These are phyloP conservation scores for Flagelloscypha sp. DNA, from an alignment of 768 basidiomycete species.

Conservation along the genomic window DNA sequence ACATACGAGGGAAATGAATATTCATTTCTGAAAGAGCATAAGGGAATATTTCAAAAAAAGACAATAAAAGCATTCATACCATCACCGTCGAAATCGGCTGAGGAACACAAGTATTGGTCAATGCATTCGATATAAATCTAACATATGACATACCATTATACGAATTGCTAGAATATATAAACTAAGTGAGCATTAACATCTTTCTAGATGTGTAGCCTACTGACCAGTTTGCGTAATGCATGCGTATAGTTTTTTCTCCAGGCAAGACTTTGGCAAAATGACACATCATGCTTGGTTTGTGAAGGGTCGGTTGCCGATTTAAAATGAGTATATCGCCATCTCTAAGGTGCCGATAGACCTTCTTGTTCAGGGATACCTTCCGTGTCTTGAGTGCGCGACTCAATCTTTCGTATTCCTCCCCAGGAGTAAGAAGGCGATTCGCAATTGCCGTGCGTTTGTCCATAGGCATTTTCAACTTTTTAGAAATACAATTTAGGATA, in stretches of 20 bases:
- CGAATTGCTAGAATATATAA: conserved; percentile 61
- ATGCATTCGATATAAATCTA: conserved; percentile 1
- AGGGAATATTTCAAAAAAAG: conserved; percentile 3
- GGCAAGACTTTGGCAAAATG: conserved; percentile 86
- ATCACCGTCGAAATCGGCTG: conserved; percentile 91
- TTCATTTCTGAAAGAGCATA: conserved; percentile 76
- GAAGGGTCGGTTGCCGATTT: conserved; percentile 96
- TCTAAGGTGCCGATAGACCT: conserved; percentile 89
- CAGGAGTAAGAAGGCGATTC: conserved; percentile 89
- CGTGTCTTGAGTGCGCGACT: conserved; percentile 61
- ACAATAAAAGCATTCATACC: conserved; percentile 33
- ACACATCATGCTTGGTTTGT: conserved; percentile 99
- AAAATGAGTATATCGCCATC: conserved; percentile 95
- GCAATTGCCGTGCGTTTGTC: conserved; percentile 94
- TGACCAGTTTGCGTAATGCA: conserved; percentile 99
- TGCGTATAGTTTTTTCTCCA: conserved; percentile 97
- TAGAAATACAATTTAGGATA: conserved; percentile 4
- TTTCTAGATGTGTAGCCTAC: conserved; percentile 17
- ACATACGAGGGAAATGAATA: conserved; percentile 95
- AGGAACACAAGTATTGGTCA: conserved; percentile 3
- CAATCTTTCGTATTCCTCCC: conserved; percentile 55
- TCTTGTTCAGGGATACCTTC: conserved; percentile 83
- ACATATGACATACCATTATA: conserved; percentile 68
- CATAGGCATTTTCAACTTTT: conserved; percentile 72
- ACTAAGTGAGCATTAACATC: conserved; percentile 10